Evolutionary conservation across 169 alveolate species (phyloP).

Genomic region (Eimeria praecox): DNA sequence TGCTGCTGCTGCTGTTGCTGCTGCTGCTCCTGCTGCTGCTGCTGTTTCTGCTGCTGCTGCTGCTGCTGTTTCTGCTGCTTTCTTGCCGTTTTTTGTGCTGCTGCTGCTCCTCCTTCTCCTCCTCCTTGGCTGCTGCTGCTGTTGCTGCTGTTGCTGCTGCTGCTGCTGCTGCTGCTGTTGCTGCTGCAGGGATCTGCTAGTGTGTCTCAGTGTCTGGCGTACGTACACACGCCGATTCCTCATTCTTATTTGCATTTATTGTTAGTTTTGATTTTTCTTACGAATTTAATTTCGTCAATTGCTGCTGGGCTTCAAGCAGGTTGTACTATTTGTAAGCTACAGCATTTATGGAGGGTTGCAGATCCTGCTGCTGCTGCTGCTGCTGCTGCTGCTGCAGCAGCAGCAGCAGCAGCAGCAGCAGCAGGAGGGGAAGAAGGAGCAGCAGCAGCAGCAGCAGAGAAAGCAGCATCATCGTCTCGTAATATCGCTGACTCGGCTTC

Average conservation of each 20-base stretch:
- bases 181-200: slow-evolving; percentile 58
- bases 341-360: slow-evolving; percentile 31
- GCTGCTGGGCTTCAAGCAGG: slow-evolving; percentile 65
- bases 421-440: slow-evolving; percentile 30
- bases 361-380: too few relatives aligned
- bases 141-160: neutral
- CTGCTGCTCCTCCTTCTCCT: neutral
- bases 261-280: neutral
- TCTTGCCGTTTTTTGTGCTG: too few relatives aligned
- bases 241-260: slow-evolving; percentile 73
- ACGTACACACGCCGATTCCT: slow-evolving; percentile 79
- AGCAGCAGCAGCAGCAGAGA: slow-evolving; percentile 58
- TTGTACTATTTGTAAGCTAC: slow-evolving; percentile 42
- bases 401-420: neutral
- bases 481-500: too few relatives aligned
- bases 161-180: slow-evolving; percentile 26
- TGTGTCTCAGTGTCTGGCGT: slow-evolving; percentile 80
- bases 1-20: slow-evolving; percentile 39
- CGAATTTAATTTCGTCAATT: slow-evolving; percentile 5
- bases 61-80: neutral
- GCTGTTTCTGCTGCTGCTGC: neutral
- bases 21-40: neutral
- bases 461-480: slow-evolving; percentile 55
- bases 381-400: slow-evolving; percentile 32
- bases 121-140: neutral